Evolutionary conservation across 78 protist genomes (phyloP), one percentile per base, ranked within the genome.

Genomic region (Isochrysis galbana): DNA sequence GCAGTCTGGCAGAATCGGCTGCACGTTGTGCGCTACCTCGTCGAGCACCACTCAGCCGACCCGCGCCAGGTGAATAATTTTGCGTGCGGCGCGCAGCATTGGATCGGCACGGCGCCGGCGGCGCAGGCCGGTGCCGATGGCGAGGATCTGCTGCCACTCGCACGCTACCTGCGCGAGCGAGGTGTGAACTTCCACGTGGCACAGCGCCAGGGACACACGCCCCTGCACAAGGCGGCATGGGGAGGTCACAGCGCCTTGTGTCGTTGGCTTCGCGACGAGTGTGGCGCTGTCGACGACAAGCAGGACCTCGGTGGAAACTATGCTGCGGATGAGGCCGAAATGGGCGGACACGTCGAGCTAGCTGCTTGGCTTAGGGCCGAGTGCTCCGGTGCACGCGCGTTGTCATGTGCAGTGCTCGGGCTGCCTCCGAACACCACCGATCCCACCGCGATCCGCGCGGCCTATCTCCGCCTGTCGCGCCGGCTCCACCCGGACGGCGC

Each of bases 171-270:
- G n/a, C 26, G 42, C 14, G 44, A 3, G 32, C 26, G 14, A 4
- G 82, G 82, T 22, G 82, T 72, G 46, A 42, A 72, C 42, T 72
- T 38, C 46, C 25, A 19, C 14, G 36, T 42, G 82, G 42, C 42
- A 42, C 82, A 72, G 82, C 82, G 82, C 23, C 82, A 72, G 42
- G 82, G 82, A 38, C 82, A 72, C 42, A 5, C n/a, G 82, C 82
- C 82, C 46, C 82, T 72, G 42, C 82, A 72, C 82, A 72, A 72
- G 82, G 82, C 82, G 14, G 82, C 82, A 42, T 72, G 82, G 82
- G 82, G 82, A 5, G 82, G 82, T 3, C 42, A 72, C 42, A 2
- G 32, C 11, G 82, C 26, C 46, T 42, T 72, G 32, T 72, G 82
- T 42, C 82, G 82, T 22, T 72, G 82, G 82, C 82, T 72, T 5